Conservation (phyloP, 768 basidiomycete species). For the Saitozyma sp. region DNA sequence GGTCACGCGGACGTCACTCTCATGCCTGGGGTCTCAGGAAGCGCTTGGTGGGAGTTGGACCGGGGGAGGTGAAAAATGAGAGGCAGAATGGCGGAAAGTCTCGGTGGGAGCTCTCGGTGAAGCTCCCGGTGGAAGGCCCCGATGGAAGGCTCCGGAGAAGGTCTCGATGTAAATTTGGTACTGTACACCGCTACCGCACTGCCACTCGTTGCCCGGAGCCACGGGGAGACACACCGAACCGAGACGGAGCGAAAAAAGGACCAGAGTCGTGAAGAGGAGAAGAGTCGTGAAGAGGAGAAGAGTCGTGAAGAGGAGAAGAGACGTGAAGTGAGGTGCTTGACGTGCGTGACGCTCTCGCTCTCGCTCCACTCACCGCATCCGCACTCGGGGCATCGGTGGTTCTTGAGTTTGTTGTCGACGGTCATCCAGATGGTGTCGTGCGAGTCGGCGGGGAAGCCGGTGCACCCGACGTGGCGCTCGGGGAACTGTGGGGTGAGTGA, state of each 20-base stretch:
- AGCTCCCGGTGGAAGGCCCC: too few relatives aligned
- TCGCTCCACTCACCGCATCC: constrained; percentile 70
- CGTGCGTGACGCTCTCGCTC: not conserved
- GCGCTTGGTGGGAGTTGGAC: too few relatives aligned
- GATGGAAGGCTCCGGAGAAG: too few relatives aligned
- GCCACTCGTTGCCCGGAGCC: too few relatives aligned
- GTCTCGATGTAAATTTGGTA: too few relatives aligned
- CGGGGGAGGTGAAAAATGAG: too few relatives aligned
- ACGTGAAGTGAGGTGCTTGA: not conserved
- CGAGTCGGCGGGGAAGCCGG: constrained; percentile 90
- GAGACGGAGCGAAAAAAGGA: too few relatives aligned
- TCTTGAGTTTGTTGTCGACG: constrained; percentile 62
- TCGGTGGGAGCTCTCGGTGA: not conserved
- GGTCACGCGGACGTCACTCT: not conserved
- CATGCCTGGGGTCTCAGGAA: not conserved
- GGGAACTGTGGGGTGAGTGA: constrained; percentile 60
- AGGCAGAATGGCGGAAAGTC: too few relatives aligned
- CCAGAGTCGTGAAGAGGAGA: not conserved
- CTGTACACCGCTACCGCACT: too few relatives aligned
- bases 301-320: not conserved
- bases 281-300: not conserved
- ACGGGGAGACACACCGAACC: too few relatives aligned
- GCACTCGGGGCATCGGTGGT: constrained; percentile 82
- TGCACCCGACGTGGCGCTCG: constrained; percentile 83
- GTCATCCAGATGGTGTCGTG: constrained; percentile 88